These are phyloP conservation scores for Alternaria brassicae DNA, from an alignment of 2,329 filamentous ascomycete species.

Conservation along the genomic window DNA sequence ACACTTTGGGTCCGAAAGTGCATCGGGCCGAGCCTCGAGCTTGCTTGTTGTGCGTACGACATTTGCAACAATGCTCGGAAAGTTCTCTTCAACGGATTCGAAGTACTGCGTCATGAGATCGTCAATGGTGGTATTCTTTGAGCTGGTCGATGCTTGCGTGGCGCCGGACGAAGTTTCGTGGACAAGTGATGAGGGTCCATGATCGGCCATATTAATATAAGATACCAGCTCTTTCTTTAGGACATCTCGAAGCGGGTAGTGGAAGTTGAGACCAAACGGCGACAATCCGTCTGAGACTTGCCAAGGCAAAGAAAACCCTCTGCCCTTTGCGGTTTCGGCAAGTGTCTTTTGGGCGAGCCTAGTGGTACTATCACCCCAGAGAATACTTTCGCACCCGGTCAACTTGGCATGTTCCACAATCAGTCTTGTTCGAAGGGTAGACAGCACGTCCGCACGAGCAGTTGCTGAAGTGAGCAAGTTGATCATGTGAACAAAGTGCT, in stretches of 20 bases:
- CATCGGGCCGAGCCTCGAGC: conserved; percentile 61
- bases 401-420: conserved; percentile 63
- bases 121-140: conserved; percentile 85
- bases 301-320: conserved; percentile 84
- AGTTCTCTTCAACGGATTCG: conserved; percentile 80
- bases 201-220: conserved; percentile 65
- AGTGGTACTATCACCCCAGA: conserved; percentile 88
- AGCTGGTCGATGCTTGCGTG: conserved; percentile 60
- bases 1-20: conserved; percentile 56
- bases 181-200: conserved; percentile 58
- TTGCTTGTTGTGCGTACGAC: conserved; percentile 93
- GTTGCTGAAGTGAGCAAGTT: conserved; percentile 73
- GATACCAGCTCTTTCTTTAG: conserved; percentile 79
- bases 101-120: conserved; percentile 91
- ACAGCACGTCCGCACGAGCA: conserved; percentile 75
- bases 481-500: conserved; percentile 61
- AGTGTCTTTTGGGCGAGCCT: conserved; percentile 85
- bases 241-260: conserved; percentile 84
- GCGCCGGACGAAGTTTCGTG: conserved; percentile 30
- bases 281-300: conserved; percentile 77
- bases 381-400: conserved; percentile 69
- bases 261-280: conserved; percentile 66
- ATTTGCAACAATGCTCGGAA: conserved; percentile 91
- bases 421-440: conserved; percentile 74
- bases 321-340: conserved; percentile 86